Conservation (phyloP, 371 early-diverging fungal genomes). For the Mortierella sp. region DNA sequence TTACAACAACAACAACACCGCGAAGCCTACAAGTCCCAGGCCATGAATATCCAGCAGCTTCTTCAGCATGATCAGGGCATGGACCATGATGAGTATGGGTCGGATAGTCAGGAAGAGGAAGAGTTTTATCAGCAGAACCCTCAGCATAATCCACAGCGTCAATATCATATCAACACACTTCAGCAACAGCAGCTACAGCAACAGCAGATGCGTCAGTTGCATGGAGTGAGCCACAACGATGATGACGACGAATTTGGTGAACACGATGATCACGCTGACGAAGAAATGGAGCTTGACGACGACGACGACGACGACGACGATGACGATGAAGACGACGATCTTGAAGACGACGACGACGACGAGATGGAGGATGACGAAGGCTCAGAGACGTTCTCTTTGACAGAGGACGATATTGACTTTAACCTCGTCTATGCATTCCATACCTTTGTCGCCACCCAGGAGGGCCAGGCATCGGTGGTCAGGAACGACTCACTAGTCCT, state of each 20-base stretch:
- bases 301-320: conserved; percentile 53
- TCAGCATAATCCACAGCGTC: conserved; percentile 35
- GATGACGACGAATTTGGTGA: conserved; percentile 25
- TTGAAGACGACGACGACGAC: conserved; percentile 58
- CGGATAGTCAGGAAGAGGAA: conserved; percentile 44
- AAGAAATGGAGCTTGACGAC: background rate
- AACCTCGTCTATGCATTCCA: conserved; percentile 91
- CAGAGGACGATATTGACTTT: conserved; percentile 83
- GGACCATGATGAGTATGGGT: conserved; percentile 38
- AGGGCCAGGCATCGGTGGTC: conserved; percentile 92
- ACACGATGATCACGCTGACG: conserved; percentile 11
- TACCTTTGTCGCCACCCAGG: conserved; percentile 93
- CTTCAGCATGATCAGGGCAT: conserved; percentile 30
- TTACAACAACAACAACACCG: conserved; percentile 43
- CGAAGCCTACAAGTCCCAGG: conserved; percentile 44
- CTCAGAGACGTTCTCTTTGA: conserved; percentile 68
- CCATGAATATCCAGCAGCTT: conserved; percentile 50
- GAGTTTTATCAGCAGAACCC: conserved; percentile 45
- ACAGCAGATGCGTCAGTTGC: background rate
- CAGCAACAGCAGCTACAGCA: conserved; percentile 1
- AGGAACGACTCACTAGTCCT: conserved; percentile 89
- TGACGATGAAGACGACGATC: conserved; percentile 55
- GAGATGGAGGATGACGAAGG: conserved; percentile 62
- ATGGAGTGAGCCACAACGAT: conserved; percentile 4
- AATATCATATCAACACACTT: conserved; percentile 27